A percentile compares a stretch with the other conserved stretches of the same genome.
Conservation (phyloP, 352 stramenopile species). For the Hyphochytrium catenoides region DNA sequence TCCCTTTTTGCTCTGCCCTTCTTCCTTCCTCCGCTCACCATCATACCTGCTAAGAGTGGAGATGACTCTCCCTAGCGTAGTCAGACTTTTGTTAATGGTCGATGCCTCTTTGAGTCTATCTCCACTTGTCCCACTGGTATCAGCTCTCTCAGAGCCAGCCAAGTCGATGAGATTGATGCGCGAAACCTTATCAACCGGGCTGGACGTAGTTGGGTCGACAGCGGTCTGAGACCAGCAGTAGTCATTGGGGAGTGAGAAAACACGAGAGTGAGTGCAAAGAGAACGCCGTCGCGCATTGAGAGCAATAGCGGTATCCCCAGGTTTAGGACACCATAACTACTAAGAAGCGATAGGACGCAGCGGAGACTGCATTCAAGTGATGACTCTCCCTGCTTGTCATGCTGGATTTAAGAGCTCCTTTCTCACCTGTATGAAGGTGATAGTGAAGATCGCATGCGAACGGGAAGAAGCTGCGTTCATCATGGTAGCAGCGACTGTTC, state of each 20-base stretch:
- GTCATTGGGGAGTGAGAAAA: no score
- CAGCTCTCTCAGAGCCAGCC: slow-evolving; percentile 44
- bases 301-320: no score
- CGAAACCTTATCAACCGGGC: slow-evolving; percentile 4
- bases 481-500: slow-evolving; percentile 75
- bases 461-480: slow-evolving; percentile 90
- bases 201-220: no score
- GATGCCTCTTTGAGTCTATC: slow-evolving; percentile 67
- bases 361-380: no score
- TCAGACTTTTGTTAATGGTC: slow-evolving; percentile 77
- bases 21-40: slow-evolving; percentile 1
- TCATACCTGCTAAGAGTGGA: slow-evolving; percentile 39
- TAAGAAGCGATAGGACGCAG: no score
- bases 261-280: no score
- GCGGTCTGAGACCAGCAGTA: no score
- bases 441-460: slow-evolving; percentile 89
- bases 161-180: slow-evolving; percentile 54
- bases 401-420: background rate
- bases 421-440: slow-evolving; percentile 50
- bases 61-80: slow-evolving; percentile 62
- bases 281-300: no score
- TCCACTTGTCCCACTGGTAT: slow-evolving; percentile 45
- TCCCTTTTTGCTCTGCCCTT: slow-evolving; percentile 12
- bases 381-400: no score
- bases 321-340: no score